phyloP scores from a whole-genome alignment of 1,284 basidiomycete genomes.

The Trichosporon sp. region DNA sequence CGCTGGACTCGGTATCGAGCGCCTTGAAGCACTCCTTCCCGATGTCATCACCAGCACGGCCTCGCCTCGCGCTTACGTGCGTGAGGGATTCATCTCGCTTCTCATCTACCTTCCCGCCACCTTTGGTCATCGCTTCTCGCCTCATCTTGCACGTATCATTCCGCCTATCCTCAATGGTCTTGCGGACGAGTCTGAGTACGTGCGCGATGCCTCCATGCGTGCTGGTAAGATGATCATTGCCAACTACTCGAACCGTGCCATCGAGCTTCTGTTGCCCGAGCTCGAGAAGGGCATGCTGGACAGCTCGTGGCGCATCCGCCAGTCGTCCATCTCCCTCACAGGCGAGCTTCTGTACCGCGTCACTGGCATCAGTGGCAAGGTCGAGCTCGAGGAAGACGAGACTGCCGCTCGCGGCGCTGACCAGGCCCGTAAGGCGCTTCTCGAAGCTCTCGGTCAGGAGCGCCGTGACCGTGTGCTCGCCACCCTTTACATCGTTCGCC shows the following conservation, averaged over 20 bases:
- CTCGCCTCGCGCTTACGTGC: constrained; percentile 81
- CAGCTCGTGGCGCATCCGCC: constrained; percentile 86
- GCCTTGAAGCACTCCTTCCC: constrained; percentile 88
- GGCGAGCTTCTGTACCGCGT: constrained; percentile 96
- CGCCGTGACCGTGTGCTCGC: constrained; percentile 85
- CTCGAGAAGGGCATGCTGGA: constrained; percentile 95
- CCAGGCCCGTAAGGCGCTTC: constrained; percentile 73
- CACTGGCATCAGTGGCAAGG: constrained; percentile 93
- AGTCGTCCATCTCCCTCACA: constrained; percentile 91
- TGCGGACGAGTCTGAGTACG: constrained; percentile 89
- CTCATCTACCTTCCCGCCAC: constrained; percentile 95
- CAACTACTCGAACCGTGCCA: constrained; percentile 87
- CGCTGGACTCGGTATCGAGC: constrained; percentile 92
- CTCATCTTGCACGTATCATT: constrained; percentile 91
- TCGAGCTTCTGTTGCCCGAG: constrained; percentile 90
- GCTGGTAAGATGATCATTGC: constrained; percentile 98
- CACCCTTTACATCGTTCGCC: constrained; percentile 82
- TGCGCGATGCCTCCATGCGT: constrained; percentile 93
- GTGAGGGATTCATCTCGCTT: constrained; percentile 97
- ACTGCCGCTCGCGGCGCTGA: constrained; percentile 62
- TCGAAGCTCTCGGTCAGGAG: constrained; percentile 82
- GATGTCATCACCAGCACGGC: constrained; percentile 89
- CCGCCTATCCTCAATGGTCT: constrained; percentile 87
- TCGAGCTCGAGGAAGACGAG: constrained; percentile 75
- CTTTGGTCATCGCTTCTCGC: constrained; percentile 89